These are phyloP conservation scores for Pseudogymnoascus sp. DNA, from an alignment of 2,329 filamentous ascomycete genomes.

Conservation along the genomic window DNA sequence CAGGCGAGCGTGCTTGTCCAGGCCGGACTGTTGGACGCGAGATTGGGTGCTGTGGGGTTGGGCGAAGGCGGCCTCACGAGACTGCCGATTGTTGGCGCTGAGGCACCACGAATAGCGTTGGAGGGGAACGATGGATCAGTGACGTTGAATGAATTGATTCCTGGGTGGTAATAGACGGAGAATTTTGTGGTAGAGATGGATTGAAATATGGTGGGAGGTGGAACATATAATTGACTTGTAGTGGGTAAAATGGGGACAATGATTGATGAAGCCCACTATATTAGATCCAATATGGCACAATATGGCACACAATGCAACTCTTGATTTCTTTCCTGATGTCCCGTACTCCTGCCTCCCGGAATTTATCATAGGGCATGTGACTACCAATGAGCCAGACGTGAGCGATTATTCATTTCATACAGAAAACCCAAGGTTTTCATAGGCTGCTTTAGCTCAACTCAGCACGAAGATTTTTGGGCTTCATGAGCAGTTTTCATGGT, in stretches of 20 bases:
- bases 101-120: constrained; percentile 10
- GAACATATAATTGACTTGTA: not conserved
- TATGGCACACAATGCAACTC: not conserved
- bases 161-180: not conserved
- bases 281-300: not conserved
- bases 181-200: not conserved
- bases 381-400: not conserved
- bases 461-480: not conserved
- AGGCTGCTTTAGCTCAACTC: not conserved
- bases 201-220: not conserved
- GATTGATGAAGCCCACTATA: not conserved
- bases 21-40: constrained; percentile 40
- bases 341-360: not conserved
- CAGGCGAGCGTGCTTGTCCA: constrained; percentile 56
- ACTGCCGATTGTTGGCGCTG: constrained; percentile 18
- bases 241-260: not conserved
- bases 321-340: not conserved
- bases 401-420: not conserved
- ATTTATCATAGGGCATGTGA: not conserved
- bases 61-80: constrained; percentile 8
- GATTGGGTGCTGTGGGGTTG: constrained; percentile 12
- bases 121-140: not conserved
- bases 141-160: not conserved
- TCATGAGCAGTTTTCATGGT: not conserved
- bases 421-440: not conserved